phyloP scores from a whole-genome alignment of 805 yeast genomes.

The Barnettozyma salicaria region DNA sequence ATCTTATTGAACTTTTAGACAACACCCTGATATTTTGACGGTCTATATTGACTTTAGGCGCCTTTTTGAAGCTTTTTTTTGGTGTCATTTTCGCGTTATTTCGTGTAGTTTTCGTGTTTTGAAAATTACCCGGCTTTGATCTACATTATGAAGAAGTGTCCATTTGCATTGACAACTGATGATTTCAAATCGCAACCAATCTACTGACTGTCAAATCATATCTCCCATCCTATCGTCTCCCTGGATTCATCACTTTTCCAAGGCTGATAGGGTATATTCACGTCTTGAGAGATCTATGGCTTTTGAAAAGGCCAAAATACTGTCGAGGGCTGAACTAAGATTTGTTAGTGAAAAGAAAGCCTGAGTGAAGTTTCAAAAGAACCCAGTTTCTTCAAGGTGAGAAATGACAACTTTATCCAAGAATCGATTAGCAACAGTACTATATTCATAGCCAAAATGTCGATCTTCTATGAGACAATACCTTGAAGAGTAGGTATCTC shows the following conservation, averaged over 20 bases:
- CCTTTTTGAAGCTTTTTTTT: too few relatives aligned
- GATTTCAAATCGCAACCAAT: too few relatives aligned
- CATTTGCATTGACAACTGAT: too few relatives aligned
- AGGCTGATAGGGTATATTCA: not conserved
- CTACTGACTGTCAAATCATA: not conserved
- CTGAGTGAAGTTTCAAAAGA: too few relatives aligned
- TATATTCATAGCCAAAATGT: not conserved
- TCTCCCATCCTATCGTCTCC: not conserved
- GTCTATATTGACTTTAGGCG: too few relatives aligned
- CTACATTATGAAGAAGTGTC: not conserved
- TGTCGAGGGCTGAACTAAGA: too few relatives aligned
- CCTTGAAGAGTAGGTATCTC: not conserved
- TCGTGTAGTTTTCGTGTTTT: conserved; percentile 2
- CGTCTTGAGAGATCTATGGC: too few relatives aligned
- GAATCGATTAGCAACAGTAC: not conserved
- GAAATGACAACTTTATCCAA: too few relatives aligned
- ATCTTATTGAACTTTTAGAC: conserved; percentile 31
- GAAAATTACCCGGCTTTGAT: not conserved
- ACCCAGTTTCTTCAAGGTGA: too few relatives aligned
- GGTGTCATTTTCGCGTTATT: too few relatives aligned
- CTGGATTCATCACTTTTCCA: not conserved
- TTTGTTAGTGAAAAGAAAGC: too few relatives aligned
- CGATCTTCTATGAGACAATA: not conserved
- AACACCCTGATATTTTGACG: not conserved
- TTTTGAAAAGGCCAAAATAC: too few relatives aligned